Evolutionary conservation across 805 yeast species (phyloP), one percentile per base, ranked within the genome.

Genomic region (Ogataea minuta): DNA sequence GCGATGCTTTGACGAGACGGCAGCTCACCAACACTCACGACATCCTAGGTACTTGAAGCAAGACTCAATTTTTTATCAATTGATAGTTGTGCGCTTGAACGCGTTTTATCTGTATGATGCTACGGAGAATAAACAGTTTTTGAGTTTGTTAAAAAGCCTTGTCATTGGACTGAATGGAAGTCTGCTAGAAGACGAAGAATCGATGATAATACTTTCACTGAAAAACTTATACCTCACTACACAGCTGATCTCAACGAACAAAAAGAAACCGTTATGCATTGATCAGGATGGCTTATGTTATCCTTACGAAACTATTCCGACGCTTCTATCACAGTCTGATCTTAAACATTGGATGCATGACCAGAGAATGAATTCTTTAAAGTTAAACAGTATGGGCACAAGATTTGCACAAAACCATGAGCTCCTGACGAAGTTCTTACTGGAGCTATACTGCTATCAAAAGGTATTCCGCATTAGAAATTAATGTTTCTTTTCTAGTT

Each of bases 41-140:
- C 26, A 13, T 8, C 21, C 26, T 10, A 31, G 29, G 14, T 34
- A 23, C 15, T 31, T 49, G 15, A 30, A 34, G n/a, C 36, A 44
- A 14, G 31, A 35, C 11, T 19, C 31, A 7, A 28, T 50, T 4
- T 50, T 46, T 23, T 50, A 46, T 28, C 45, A 52, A 23, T 11
- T 50, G 15, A 16, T 56, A 9, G 39, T 50, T 6, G 50, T 49
- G n/a, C 44, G 61, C 24, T 23, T 48, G 13, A 53, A 52, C 23
- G 28, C 47, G 7, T 50, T 50, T 25, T 55, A 45, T 33, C 28
- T 47, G 1, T 56, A 44, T 31, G 44, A 43, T 17, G 39, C 40
- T 1, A 26, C 34, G n/a, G 61, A 56, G 29, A 56, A 56, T 31
- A 42, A 37, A 36, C 44, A 34, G 24, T 52, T 55, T 44, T 33